Base-by-base conservation (phyloP, 495 filamentous ascomycete genomes). In the Trichoderma gamsii region DNA sequence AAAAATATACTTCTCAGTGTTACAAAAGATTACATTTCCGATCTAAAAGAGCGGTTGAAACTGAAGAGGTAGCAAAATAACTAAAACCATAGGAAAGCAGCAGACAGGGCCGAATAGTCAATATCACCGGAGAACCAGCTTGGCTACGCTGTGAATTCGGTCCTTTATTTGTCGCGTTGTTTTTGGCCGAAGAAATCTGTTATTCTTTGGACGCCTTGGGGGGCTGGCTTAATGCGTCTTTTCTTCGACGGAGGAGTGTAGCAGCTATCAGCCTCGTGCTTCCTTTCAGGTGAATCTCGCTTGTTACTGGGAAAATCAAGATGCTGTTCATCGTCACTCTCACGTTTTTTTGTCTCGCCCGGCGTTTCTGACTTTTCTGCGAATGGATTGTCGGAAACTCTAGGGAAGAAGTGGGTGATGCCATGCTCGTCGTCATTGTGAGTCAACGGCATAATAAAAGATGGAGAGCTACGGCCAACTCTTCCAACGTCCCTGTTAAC, bases 401-500 rank as follows among this genome's bases (percentile, higher is more conserved):
- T 84, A 66, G 83, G 84, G 72, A 99, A 99, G 79, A 96, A 97
- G 74, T 96, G 97, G 16, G 89, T 91, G 75, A 99, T 97, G 69
- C 92, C 96, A 49, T 80, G 85, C 79, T 96, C 97, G 73, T 96
- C 96, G 73, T 93, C 90, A 64, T 84, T 88, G 76, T 89, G 92
- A 71, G 87, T 83, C 56, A 97, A 78, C 0, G 93, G 93, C 2
- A 97, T 80, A 49, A 98, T 85, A 74, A 98, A 97, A 2, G 80
- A 82, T 0, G 89, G 87, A 21, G 88, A 92, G 74, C 96, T 90
- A 70, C 97, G 96, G n/a, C 94, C 93, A 2, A 96, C 95, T 79
- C 97, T 97, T 0, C 93, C 93, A 0, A 99, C 95, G 15, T 95
- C 93, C 75, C 91, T 91, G 61, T 84, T 85, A 2, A 99, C 95